Evolutionary conservation across 192 early-diverging fungal genomes (phyloP).

Genomic region (Spizellomyces punctatus): DNA sequence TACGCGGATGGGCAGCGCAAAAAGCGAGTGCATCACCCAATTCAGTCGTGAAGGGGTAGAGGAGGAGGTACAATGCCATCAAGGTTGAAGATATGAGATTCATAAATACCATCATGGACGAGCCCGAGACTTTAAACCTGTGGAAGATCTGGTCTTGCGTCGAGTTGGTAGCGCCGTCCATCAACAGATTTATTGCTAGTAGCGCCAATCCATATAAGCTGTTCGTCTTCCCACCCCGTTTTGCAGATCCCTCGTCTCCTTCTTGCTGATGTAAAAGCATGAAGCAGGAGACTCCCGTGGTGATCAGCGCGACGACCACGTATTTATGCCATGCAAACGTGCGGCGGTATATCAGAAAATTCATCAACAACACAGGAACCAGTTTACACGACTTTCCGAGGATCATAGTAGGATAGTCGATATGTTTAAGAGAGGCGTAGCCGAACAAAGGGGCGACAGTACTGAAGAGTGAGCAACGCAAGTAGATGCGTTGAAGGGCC

Average conservation of each 20-base stretch:
- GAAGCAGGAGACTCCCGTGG: slow-evolving; percentile 88
- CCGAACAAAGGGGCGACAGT: slow-evolving; percentile 87
- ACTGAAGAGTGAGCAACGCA: slow-evolving; percentile 75
- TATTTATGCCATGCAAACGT: slow-evolving; percentile 89
- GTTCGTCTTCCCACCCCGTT: slow-evolving; percentile 53
- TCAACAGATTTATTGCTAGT: slow-evolving; percentile 78
- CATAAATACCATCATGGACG: slow-evolving; percentile 98
- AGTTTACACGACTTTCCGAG: slow-evolving; percentile 96
- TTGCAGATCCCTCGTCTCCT: slow-evolving; percentile 39
- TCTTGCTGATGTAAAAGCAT: slow-evolving; percentile 77
- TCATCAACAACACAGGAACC: slow-evolving; percentile 95
- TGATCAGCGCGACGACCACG: slow-evolving; percentile 82
- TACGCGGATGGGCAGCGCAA: slow-evolving; percentile 73
- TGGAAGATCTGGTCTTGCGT: slow-evolving; percentile 95
- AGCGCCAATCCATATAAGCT: slow-evolving; percentile 82
- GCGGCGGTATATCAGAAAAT: slow-evolving; percentile 85
- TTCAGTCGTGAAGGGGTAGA: slow-evolving; percentile 80
- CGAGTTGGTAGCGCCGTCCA: slow-evolving; percentile 96
- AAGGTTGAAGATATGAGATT: slow-evolving; percentile 78
- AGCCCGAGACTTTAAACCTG: slow-evolving; percentile 77
- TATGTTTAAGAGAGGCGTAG: slow-evolving; percentile 88
- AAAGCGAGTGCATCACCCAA: slow-evolving; percentile 74
- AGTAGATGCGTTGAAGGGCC: slow-evolving; percentile 59
- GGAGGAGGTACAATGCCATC: slow-evolving; percentile 70
- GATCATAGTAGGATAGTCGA: slow-evolving; percentile 98